Evolutionary conservation across 1,284 basidiomycete genomes (phyloP), one percentile per base, ranked within the genome.

Genomic region (Sphagnurus paluster): DNA sequence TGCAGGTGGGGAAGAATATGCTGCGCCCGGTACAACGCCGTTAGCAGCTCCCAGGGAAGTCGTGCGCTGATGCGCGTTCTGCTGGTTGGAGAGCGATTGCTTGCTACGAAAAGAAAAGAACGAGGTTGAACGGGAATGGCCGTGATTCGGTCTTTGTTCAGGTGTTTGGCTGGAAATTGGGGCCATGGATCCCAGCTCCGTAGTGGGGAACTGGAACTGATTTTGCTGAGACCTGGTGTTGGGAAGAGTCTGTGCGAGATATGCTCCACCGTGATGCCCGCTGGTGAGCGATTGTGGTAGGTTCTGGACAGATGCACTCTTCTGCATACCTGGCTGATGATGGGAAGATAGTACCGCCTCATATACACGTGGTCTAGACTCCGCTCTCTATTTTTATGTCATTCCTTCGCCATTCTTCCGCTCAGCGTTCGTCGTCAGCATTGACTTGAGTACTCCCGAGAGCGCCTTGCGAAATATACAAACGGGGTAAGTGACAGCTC

Each of bases 101-200:
- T 46, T 58, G 42, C 42, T 50, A 32, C 53, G 55, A 40, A 58
- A 58, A 24, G 55, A 56, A 48, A 58, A 58, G 41, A 58, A 55
- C 14, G 56, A 58, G 6, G 57, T 50, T 40, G 52, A 49, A 20
- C 57, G 57, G 25, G 55, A 48, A 35, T 58, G 53, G 33, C 46
- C 26, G 34, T 54, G 50, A 26, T 41, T 42, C 32, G 53, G 56
- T 41, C 55, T 50, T 45, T 40, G 48, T 45, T 51, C 52, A 32
- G 52, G 45, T 29, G 52, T 48, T 30, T 53, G 48, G 14, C 45
- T 47, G 17, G 36, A 43, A 38, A 29, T 40, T 10, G 26, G 21
- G 28, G 25, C 41, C 41, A 48, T 49, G 23, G 40, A n/a, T n/a
- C n/a, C n/a, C 24, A 37, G 42, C 48, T 47, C 45, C 36, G 47